Base-by-base conservation (phyloP, 2,329 filamentous ascomycete species). In the Hymenoscyphus salicellus region DNA sequence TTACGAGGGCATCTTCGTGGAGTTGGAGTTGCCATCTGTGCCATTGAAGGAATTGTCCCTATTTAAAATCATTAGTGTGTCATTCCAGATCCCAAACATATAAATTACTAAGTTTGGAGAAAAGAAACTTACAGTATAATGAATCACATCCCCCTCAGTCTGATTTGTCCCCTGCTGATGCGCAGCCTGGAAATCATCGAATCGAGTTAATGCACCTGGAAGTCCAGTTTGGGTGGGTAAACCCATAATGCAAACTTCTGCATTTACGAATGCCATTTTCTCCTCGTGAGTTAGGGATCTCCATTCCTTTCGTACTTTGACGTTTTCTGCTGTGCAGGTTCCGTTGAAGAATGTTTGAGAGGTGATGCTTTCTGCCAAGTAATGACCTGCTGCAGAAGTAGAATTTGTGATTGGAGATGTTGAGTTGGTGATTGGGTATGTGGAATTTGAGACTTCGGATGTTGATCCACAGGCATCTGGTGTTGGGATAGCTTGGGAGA, bases 161-260 rank as follows among this genome's bases (percentile, higher is more conserved):
- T 49, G 46, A n/a, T 68, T 65, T 3, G 75, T 77, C 62, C 76
- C 71, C 55, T 73, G 71, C 62, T 76, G 75, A 71, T 79, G 78
- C 2, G 77, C 76, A 56, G 76, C 75, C 58, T 78, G 73, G 26
- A 79, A 72, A 63, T 79, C 78, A 26, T 78, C 77, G 63, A 77
- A 79, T 33, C 77, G 72, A 65, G 68, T 77, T 52, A 65, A 58
- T 5, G 75, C 61, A 17, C 63, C 65, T 26, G 63, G 62, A 23
- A 66, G 33, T 5, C 56, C 56, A 2, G 62, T 41, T 43, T 41
- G 16, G 8, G 14, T 43, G 1, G 63, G 63, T 2, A 66, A 55
- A 55, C 16, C n/a, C 57, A 66, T 63, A 1, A 68, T 16, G 23
- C 65, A 69, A n/a, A 64, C 55, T 41, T 65, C 67, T 2, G 66